These are phyloP conservation scores for Sequoiadendron giganteum DNA, from an alignment of 75 land plant genomes.

Conservation along the genomic window DNA sequence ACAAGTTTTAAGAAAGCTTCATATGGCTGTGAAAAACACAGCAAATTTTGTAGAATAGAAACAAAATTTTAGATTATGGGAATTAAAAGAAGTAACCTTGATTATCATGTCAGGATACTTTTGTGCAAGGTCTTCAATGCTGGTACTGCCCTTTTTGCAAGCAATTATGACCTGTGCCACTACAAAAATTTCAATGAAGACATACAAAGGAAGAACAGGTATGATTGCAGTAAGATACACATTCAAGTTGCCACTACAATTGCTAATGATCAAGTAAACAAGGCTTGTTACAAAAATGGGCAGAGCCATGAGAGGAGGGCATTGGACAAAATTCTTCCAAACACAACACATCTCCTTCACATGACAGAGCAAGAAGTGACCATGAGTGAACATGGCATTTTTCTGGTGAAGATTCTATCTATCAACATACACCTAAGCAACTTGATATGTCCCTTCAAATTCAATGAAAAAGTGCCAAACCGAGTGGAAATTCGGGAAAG, in stretches of 20 bases:
- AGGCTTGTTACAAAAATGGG: not conserved
- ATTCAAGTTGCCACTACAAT: not conserved
- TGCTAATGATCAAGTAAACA: not conserved
- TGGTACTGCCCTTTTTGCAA: conserved; percentile 94
- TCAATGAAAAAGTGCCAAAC: no score
- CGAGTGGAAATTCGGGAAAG: no score
- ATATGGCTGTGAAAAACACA: not conserved
- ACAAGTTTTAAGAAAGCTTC: not conserved
- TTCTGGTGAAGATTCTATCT: no score
- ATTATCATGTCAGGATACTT: conserved; percentile 95
- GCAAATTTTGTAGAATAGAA: not conserved
- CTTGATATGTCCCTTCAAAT: no score
- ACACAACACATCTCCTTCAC: no score
- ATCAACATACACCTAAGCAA: no score
- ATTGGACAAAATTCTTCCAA: no score
- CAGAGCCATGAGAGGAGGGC: no score
- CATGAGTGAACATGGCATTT: no score
- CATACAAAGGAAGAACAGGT: not conserved
- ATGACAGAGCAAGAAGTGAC: no score
- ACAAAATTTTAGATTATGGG: not conserved
- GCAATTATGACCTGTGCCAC: conserved; percentile 82
- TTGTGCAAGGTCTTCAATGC: conserved; percentile 99
- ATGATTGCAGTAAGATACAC: not conserved
- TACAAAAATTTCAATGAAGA: not conserved
- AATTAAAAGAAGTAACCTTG: conserved; percentile 44